phyloP scores from a whole-genome alignment of 345 rosid species.

The Citrus cavaleriei region DNA sequence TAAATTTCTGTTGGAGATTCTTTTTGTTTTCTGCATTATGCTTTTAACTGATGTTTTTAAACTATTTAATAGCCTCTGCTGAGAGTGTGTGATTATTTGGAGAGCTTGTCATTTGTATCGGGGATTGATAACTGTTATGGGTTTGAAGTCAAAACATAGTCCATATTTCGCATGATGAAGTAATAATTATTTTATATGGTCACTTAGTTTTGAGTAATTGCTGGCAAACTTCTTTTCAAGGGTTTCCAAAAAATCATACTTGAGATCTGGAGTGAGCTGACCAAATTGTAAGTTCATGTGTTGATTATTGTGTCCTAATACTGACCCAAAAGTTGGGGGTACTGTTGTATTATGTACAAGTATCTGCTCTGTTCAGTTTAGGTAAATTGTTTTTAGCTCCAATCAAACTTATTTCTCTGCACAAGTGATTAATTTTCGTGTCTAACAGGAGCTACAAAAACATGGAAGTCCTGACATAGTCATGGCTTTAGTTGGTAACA shows the following conservation, averaged over 20 bases:
- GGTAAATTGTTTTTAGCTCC: neutral
- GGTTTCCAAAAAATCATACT: neutral
- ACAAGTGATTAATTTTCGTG: slow-evolving; percentile 1
- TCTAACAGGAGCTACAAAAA: slow-evolving; percentile 85
- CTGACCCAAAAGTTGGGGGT: neutral
- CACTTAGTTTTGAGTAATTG: neutral
- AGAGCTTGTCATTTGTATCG: neutral
- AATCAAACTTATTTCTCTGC: neutral
- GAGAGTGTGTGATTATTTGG: neutral
- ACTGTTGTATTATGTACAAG: neutral
- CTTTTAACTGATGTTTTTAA: neutral
- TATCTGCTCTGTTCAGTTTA: neutral
- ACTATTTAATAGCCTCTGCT: neutral
- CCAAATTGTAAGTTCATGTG: neutral
- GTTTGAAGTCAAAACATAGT: neutral
- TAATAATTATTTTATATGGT: neutral
- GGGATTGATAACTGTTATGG: neutral
- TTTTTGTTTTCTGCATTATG: neutral
- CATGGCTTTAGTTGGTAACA: slow-evolving; percentile 96
- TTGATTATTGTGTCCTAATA: neutral
- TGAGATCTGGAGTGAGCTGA: neutral
- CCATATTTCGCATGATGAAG: neutral
- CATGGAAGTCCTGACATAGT: slow-evolving; percentile 97
- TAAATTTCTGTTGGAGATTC: neutral
- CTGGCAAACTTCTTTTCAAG: neutral